Evolutionary conservation across 768 basidiomycete genomes (phyloP).

Genomic region (Leccinellum albellum): DNA sequence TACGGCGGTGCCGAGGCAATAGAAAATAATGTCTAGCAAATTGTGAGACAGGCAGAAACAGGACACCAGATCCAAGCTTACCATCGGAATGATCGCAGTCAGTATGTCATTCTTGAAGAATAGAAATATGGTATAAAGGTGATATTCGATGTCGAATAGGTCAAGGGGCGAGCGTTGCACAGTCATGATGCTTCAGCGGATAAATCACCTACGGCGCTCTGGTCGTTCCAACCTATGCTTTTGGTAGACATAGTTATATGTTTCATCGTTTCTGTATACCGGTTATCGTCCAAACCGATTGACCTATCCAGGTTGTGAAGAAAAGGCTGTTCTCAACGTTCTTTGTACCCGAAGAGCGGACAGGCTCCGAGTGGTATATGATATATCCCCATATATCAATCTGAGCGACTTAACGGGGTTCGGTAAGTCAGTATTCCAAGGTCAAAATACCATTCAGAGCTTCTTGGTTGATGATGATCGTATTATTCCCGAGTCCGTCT

Average conservation of each 20-base stretch:
- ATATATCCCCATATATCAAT: not conserved
- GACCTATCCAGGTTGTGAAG: not conserved
- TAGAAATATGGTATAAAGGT: constrained; percentile 31
- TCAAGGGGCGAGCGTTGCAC: constrained; percentile 5
- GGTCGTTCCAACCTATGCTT: not conserved
- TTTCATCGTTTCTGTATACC: not conserved
- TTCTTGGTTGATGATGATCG: not conserved
- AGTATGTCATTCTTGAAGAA: constrained; percentile 47
- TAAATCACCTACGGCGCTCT: not conserved
- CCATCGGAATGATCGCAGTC: constrained; percentile 44
- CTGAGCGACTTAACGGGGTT: not conserved
- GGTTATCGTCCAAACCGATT: constrained; percentile 1
- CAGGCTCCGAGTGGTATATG: too few relatives aligned
- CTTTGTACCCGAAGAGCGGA: not conserved
- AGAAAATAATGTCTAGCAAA: not conserved
- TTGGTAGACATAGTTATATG: not conserved
- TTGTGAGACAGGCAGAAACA: not conserved
- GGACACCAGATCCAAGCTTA: constrained; percentile 17
- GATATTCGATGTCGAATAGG: constrained; percentile 11
- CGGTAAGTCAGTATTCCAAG: not conserved
- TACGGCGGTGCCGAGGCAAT: constrained; percentile 28
- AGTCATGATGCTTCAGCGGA: constrained; percentile 12
- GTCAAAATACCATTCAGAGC: not conserved
- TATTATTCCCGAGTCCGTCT: not conserved
- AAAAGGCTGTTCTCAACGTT: not conserved